Base-by-base conservation (phyloP, 2,329 filamentous ascomycete species). In the Ceratocystis variospora region DNA sequence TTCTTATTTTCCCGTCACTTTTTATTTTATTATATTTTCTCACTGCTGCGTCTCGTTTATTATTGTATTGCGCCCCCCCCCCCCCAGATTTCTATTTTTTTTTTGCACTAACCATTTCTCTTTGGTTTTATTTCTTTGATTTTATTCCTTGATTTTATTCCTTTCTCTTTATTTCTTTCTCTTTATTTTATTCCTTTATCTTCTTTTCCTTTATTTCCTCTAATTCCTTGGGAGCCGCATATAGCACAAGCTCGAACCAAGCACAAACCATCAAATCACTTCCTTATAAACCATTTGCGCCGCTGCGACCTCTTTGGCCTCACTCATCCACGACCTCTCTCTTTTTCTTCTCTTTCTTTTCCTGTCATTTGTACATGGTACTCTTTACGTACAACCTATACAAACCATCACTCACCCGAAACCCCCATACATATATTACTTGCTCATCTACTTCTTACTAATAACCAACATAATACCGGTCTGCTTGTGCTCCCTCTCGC, bases 231-330 rank as follows among this genome's bases (percentile, higher is more conserved):
- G 5, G 28, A 59, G 22, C 53, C 53, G 53, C 53, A 59, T 59
- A 59, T 59, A 59, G 53, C 53, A 59, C 53, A 59, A 33, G 53
- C 53, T 59, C 53, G 17, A 59, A 59, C 53, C 53, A 31, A 59
- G 53, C 53, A 62, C 61, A 44, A 44, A 62, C 61, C 61, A 46
- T 25, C 61, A 41, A 62, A 44, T 44, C 45, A 62, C 61, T 44
- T 46, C 37, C 61, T 62, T 59, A 59, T 59, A 59, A 59, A 46
- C 61, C 61, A 41, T 62, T 62, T 46, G 61, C 61, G 37, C 37
- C 33, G 61, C 61, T 62, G 19, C 31, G 22, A 25, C 61, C 37
- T 62, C 41, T 44, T 46, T 45, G 12, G 37, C 41, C 12, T 22
- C 10, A 28, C 22, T 62, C 61, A 22, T 41, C 28, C 53, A 59